Evolutionary conservation across 176 grass and related monocot species (phyloP).

Genomic region (Chrysopogon serrulatus): DNA sequence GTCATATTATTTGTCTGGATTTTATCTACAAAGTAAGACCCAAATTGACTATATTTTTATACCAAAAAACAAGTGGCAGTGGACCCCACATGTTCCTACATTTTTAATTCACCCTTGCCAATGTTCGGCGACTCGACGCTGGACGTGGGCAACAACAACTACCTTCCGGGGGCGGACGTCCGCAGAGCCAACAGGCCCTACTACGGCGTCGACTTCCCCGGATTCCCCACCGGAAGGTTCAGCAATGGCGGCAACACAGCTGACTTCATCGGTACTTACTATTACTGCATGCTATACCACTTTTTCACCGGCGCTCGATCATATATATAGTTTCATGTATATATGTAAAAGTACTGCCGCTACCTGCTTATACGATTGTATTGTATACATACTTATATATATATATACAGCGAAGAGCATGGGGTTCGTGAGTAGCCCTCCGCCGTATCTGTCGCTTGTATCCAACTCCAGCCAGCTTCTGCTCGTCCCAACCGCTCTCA

Average conservation of each 20-base stretch:
- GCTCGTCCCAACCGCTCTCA: neutral
- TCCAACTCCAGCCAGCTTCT: neutral
- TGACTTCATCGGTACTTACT: slow-evolving; percentile 33
- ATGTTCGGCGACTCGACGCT: slow-evolving; percentile 46
- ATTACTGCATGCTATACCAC: too few species aligned
- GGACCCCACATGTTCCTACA: too few species aligned
- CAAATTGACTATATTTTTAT: too few species aligned
- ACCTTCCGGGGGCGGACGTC: neutral
- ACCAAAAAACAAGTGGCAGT: too few species aligned
- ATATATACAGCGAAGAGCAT: neutral
- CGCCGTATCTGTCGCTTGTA: neutral
- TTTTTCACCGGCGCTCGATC: too few species aligned
- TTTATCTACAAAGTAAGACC: too few species aligned
- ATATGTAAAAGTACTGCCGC: neutral
- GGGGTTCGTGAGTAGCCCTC: neutral
- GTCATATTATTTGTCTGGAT: too few species aligned
- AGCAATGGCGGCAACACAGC: slow-evolving; percentile 53
- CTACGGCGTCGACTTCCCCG: slow-evolving; percentile 41
- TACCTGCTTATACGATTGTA: too few species aligned
- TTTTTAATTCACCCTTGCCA: too few species aligned
- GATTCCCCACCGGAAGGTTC: slow-evolving; percentile 37
- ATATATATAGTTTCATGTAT: neutral
- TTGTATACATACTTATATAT: neutral
- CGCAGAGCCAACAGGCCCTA: slow-evolving; percentile 25
- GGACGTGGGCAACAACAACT: slow-evolving; percentile 48